Base-by-base conservation (phyloP, 108 stramenopile genomes). In the Nitzschia sp. region DNA sequence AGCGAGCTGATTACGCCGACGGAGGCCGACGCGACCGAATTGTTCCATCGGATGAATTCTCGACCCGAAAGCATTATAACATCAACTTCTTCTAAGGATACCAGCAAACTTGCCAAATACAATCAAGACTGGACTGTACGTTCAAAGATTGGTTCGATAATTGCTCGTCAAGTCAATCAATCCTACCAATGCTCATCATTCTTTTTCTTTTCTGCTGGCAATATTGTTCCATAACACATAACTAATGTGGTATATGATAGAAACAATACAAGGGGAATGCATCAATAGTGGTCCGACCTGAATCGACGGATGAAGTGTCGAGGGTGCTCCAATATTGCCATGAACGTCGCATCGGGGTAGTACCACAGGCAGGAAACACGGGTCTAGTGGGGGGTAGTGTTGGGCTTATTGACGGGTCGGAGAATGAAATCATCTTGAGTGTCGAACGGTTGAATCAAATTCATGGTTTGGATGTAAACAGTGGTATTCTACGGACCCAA, bases 291-390 rank as follows among this genome's bases (percentile, higher is more conserved):
- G 53, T 88, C 23, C 73, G 77, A 29, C 94, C 94, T 5, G 31
- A 75, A 29, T 73, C 79, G 36, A 85, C 89, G 8, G 28, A 66
- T 0, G 84, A 95, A 74, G 96, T 99, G 0, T 78, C 91, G 22
- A 65, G 66, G n/a, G 79, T 99, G 17, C 58, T 99, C 17, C n/a
- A 55, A 48, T 94, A 97, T 69, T 99, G 97, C 73, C 36, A 91
- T 69, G 67, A 78, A 27, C 63, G 81, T 28, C 46, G 59, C 17
- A 67, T 99, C 13, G 80, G 88, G 0, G 81, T 99, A 3, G 96
- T 97, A 15, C 91, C 97, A 0, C 97, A 97, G 65, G 97, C 90
- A 27, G 98, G 98, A 28, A 98, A 98, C 53, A 98, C 98, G 16
- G 94, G 97, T 0, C 71, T 99, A 16, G 97, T 97, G 2, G 97